Base-by-base conservation (phyloP, 129 eudicot species). In the Helichrysum umbraculigerum region DNA sequence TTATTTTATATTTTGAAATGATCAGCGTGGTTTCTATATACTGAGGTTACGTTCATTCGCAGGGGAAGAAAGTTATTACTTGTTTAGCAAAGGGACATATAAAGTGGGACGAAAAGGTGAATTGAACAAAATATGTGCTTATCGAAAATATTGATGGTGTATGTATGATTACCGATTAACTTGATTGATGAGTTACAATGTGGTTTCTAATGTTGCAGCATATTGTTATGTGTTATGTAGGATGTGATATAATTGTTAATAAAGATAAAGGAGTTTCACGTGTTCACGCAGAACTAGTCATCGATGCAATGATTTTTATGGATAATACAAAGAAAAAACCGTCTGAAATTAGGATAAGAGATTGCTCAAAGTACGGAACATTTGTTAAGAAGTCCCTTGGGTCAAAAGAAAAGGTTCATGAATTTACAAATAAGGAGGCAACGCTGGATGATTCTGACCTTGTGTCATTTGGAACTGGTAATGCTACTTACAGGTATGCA, bases 201-300 rank as follows among this genome's bases (percentile, higher is more conserved):
- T 30, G 65, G 35, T 69, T 66, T 41, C 35, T 65, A 42, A 76
- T 25, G 66, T 67, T 76, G 54, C 41, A 58, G 54, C 35, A 22
- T 62, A 22, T 22, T 62, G 10, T 21, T 25, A 0, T 72, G 34
- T 68, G 66, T 50, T 68, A 76, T 73, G 52, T 75, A 94, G 99
- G 99, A 76, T 94, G 99, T 73, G 97, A 94, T 82, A 79, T 94
- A 32, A 94, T 84, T 32, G 74, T 87, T 66, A 87, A 84, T 68
- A 94, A 91, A 67, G 99, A 94, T 74, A 94, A 94, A 84, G 99
- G 99, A 25, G 96, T 94, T 78, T 94, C 99, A 14, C 83, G 98
- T 79, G 79, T 94, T 64, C 98, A 91, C 78, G 97, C 98, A 8
- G 94, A 94, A 75, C 79, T 94, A 79, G 64, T 87, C 69, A 74